Percentiles rank a stretch among this genome's conserved stretches.
Evolutionary conservation across 2,329 filamentous ascomycete species (phyloP).

Genomic region (Biscogniauxia marginata): DNA sequence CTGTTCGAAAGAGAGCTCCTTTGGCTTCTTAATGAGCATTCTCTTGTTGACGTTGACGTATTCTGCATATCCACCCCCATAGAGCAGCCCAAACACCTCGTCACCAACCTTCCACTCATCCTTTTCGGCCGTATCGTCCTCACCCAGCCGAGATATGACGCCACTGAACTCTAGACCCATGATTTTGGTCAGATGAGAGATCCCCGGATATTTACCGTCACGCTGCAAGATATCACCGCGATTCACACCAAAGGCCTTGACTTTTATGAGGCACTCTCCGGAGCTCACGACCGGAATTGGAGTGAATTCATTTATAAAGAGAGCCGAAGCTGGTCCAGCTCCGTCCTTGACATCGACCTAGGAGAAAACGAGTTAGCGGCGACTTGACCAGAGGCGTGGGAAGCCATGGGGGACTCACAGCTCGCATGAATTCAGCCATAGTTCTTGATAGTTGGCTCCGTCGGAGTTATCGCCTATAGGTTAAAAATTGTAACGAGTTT

Average conservation of each 20-base stretch:
- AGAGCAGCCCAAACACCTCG: slow-evolving; percentile 3
- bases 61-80: slow-evolving; percentile 2
- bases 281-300: not conserved
- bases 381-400: not conserved
- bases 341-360: slow-evolving; percentile 2
- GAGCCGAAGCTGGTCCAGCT: slow-evolving; percentile 1
- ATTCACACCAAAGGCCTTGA: slow-evolving; percentile 4
- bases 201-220: slow-evolving; percentile 2
- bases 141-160: not conserved
- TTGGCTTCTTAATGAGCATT: slow-evolving; percentile 4
- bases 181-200: not conserved
- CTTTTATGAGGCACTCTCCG: slow-evolving; percentile 1
- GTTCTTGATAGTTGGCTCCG: not conserved
- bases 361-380: not conserved
- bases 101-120: slow-evolving; percentile 4
- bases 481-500: not conserved
- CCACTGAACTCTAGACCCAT: slow-evolving; percentile 5
- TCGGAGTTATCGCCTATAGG: not conserved
- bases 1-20: slow-evolving; percentile 4
- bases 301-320: slow-evolving; percentile 3
- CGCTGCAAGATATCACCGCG: slow-evolving; percentile 3
- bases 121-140: not conserved
- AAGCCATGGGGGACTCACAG: not conserved
- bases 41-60: slow-evolving; percentile 2
- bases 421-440: not conserved